These are phyloP conservation scores for Conticribra guillardii DNA, from an alignment of 108 stramenopile species.

Conservation along the genomic window DNA sequence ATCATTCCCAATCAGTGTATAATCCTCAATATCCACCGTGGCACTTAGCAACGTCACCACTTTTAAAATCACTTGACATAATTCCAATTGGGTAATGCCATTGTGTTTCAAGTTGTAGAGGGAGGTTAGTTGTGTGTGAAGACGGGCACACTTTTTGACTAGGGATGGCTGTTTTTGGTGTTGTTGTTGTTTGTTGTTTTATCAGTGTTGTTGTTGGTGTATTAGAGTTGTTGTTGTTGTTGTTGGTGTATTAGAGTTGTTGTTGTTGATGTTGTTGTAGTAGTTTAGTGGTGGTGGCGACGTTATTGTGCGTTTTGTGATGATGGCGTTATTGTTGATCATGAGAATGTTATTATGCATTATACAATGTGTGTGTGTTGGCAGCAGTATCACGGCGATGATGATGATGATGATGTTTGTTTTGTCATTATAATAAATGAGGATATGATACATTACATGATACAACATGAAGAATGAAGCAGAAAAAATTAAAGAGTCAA, in stretches of 20 bases:
- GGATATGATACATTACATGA: too few species aligned
- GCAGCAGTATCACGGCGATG: too few species aligned
- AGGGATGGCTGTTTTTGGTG: slow-evolving; percentile 40
- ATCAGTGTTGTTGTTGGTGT: background rate
- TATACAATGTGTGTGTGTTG: too few species aligned
- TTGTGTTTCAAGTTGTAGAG: slow-evolving; percentile 68
- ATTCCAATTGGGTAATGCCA: slow-evolving; percentile 60
- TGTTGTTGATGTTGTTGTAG: background rate
- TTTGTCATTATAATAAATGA: too few species aligned
- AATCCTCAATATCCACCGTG: slow-evolving; percentile 50
- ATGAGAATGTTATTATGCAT: too few species aligned
- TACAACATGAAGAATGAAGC: too few species aligned
- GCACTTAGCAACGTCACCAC: slow-evolving; percentile 68
- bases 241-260: background rate
- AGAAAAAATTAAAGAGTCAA: too few species aligned
- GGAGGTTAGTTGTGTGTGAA: slow-evolving; percentile 69
- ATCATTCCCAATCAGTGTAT: background rate
- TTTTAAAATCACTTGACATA: slow-evolving; percentile 68
- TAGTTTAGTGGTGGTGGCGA: background rate
- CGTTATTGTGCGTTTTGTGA: too few species aligned
- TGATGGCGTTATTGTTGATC: too few species aligned
- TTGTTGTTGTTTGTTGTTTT: background rate
- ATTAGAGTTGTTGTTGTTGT: background rate
- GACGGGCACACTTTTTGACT: slow-evolving; percentile 60
- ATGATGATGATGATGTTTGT: too few species aligned